These are phyloP conservation scores for Magnaporthiopsis incrustans DNA, from an alignment of 2,329 filamentous ascomycete species.

Conservation along the genomic window DNA sequence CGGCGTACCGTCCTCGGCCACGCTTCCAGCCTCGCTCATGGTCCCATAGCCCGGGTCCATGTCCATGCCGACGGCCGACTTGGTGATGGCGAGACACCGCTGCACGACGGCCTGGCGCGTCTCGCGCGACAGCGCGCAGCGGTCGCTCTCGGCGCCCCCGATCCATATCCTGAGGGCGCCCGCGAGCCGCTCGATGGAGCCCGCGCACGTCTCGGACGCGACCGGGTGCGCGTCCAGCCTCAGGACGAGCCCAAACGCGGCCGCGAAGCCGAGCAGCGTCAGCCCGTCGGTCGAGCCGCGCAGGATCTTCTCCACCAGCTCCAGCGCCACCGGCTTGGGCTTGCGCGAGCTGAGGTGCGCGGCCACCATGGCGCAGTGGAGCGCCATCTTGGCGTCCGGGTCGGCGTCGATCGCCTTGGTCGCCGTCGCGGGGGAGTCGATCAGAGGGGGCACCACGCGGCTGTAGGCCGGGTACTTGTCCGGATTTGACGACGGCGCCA, in stretches of 20 bases:
- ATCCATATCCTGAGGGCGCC: conserved; percentile 54
- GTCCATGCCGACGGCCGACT: conserved; percentile 51
- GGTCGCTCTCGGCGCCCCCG: conserved; percentile 41
- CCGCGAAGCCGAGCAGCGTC: conserved; percentile 52
- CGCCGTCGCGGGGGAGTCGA: conserved; percentile 32
- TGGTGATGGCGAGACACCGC: conserved; percentile 47
- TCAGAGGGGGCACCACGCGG: conserved; percentile 29
- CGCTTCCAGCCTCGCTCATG: conserved; percentile 34
- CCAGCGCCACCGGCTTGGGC: conserved; percentile 24
- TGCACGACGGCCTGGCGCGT: conserved; percentile 47
- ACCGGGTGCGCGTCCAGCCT: conserved; percentile 38
- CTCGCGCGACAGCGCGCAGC: conserved; percentile 40
- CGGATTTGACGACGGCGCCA: conserved; percentile 32
- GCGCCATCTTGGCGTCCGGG: conserved; percentile 46
- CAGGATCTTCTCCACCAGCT: conserved; percentile 42
- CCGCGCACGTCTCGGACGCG: conserved; percentile 37
- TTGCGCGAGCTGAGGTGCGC: conserved; percentile 36
- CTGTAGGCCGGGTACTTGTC: conserved; percentile 23
- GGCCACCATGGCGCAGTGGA: conserved; percentile 53
- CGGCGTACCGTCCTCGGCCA: neutral
- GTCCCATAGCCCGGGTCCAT: conserved; percentile 52
- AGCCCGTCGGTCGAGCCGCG: conserved; percentile 32
- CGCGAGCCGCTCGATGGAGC: conserved; percentile 47
- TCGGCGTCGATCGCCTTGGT: conserved; percentile 29
- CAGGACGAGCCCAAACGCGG: conserved; percentile 51